Evolutionary conservation across 768 basidiomycete species (phyloP), one percentile per base, ranked within the genome.

Genomic region (Coprinopsis strossmayeri): DNA sequence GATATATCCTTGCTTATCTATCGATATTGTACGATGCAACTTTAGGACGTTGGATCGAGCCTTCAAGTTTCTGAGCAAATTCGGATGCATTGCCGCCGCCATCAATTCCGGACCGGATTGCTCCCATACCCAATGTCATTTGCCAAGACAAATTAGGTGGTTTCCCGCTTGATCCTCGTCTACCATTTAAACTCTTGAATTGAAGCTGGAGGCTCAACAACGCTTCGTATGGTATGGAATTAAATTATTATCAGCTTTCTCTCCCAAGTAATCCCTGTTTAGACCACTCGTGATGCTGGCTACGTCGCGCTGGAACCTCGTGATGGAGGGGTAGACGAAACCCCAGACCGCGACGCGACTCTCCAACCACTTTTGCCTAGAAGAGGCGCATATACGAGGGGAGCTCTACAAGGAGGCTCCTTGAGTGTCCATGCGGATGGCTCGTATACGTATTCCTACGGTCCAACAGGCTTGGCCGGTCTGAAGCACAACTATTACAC

Each of bases 391-490:
- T 27, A 44, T 20, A 45, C 34, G 10, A 38, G 44, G 25, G 12
- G 12, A 2, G 35, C 24, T n/a, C 35, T 35, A 10, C 38, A 40
- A 2, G 52, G 52, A 45, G 71, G 72, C 41, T 62, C 61, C 0
- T 61, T 76, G 45, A 64, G 60, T 0, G 46, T 74, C 12, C 54
- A 67, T 28, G 37, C 59, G 2, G 68, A 72, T 48, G 67, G 66
- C 5, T 58, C 68, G 1, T 87, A 87, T 58, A 76, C 74, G 23
- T 90, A 87, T 58, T 71, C 75, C 10, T 90, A 89, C 57, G 87
- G 87, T 4, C 85, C 87, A 1, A 66, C 64, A n/a, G 87, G 87
- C 1, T 55, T 88, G 9, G 56, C 69, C 2, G 87, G 88, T 9
- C 69, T 90, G 13, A 59, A 73, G 39, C 74, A 74, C 53, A 90